Conservation (phyloP, 805 yeast species). For the Candida alai region DNA sequence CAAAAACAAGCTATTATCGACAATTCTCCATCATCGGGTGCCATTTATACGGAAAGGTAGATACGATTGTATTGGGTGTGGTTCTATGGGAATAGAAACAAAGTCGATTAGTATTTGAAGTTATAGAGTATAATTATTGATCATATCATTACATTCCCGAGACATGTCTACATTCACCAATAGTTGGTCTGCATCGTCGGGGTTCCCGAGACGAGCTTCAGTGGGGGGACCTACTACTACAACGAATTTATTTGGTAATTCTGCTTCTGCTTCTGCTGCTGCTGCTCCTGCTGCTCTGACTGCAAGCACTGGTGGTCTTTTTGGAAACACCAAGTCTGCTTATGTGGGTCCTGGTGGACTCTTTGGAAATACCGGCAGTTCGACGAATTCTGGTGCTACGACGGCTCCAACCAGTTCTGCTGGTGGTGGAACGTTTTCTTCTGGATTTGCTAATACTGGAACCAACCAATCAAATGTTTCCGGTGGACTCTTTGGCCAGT, state of each 20-base stretch:
- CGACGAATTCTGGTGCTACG: conserved; percentile 6
- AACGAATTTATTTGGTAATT: conserved; percentile 20
- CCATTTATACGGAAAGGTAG: too few relatives aligned
- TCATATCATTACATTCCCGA: too few relatives aligned
- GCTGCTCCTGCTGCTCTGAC: neutral
- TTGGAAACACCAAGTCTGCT: conserved; percentile 17
- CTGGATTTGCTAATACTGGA: neutral
- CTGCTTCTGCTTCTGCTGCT: conserved; percentile 4
- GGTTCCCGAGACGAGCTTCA: conserved; percentile 19
- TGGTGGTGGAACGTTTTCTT: conserved; percentile 5
- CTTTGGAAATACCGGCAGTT: conserved; percentile 17
- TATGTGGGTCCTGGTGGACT: conserved; percentile 17
- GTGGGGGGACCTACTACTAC: conserved; percentile 13
- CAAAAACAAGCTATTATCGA: too few relatives aligned
- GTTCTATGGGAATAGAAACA: too few relatives aligned
- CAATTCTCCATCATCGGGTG: too few relatives aligned
- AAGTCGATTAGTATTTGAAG: too few relatives aligned
- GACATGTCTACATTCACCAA: conserved; percentile 7
- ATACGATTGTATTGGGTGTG: too few relatives aligned
- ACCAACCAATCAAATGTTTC: too few relatives aligned
- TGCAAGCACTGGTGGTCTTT: conserved; percentile 16
- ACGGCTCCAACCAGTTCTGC: conserved; percentile 8
- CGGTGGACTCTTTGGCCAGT: too few relatives aligned
- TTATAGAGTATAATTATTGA: too few relatives aligned
- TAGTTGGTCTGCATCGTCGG: conserved; percentile 19